phyloP scores from a whole-genome alignment of 768 basidiomycete species.

The Mycena rebaudengoi region DNA sequence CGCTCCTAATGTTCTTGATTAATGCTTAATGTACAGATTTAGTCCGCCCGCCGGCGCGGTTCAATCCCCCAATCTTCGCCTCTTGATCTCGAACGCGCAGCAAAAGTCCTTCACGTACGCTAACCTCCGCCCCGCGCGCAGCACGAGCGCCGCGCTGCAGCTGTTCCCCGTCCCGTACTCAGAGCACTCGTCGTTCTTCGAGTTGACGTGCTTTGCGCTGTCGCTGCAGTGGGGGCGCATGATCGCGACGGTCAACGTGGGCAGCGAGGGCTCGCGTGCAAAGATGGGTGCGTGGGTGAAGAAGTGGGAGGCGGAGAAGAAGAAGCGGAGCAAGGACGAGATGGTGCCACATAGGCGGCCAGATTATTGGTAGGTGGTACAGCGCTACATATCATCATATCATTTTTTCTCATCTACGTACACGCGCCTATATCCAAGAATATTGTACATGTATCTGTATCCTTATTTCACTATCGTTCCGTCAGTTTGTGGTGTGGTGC shows the following conservation, averaged over 20 bases:
- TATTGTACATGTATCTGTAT: too few relatives aligned
- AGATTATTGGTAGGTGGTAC: slow-evolving; percentile 59
- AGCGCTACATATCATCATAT: neutral
- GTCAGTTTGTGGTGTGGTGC: too few relatives aligned
- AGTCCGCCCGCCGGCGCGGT: slow-evolving; percentile 71
- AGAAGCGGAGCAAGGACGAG: slow-evolving; percentile 51
- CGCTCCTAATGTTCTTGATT: too few relatives aligned
- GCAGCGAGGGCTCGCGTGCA: slow-evolving; percentile 70
- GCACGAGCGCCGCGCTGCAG: slow-evolving; percentile 73
- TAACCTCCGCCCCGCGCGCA: slow-evolving; percentile 72
- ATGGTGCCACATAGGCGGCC: slow-evolving; percentile 51
- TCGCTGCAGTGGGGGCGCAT: slow-evolving; percentile 87
- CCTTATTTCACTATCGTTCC: too few relatives aligned
- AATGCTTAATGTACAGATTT: slow-evolving; percentile 66
- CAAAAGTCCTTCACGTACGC: slow-evolving; percentile 73
- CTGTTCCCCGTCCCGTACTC: slow-evolving; percentile 92
- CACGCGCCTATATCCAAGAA: too few relatives aligned
- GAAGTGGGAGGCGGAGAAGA: slow-evolving; percentile 88
- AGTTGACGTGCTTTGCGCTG: slow-evolving; percentile 94
- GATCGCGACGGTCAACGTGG: slow-evolving; percentile 95
- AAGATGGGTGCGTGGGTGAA: slow-evolving; percentile 93
- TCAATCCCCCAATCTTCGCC: slow-evolving; percentile 67
- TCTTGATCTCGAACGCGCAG: slow-evolving; percentile 74
- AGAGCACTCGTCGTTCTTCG: slow-evolving; percentile 96
- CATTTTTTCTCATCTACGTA: neutral